Conservation (phyloP, 73 alveolate genomes). For the Effrenium voratum region DNA sequence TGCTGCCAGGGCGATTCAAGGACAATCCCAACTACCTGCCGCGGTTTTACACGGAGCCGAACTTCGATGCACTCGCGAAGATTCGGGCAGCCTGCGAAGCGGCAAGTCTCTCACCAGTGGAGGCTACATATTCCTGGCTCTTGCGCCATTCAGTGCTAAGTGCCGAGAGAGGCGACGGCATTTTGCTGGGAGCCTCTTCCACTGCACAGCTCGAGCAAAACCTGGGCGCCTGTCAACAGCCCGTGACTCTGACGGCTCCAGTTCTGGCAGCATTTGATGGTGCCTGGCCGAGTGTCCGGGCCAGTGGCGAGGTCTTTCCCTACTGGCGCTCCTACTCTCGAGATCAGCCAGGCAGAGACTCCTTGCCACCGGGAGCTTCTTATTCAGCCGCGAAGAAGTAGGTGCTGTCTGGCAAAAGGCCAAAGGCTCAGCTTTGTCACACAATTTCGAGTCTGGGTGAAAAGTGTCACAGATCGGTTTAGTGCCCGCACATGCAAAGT, state of each 20-base stretch:
- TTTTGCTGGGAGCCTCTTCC: slow-evolving; percentile 55
- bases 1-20: slow-evolving; percentile 88
- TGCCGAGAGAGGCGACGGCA: slow-evolving; percentile 68
- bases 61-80: slow-evolving; percentile 58
- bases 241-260: neutral
- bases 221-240: slow-evolving; percentile 5
- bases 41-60: slow-evolving; percentile 85
- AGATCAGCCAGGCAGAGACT: slow-evolving; percentile 78
- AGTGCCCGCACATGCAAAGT: no score
- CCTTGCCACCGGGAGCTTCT: slow-evolving; percentile 63
- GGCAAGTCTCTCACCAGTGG: slow-evolving; percentile 30
- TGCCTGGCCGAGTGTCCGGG: slow-evolving; percentile 44
- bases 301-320: slow-evolving; percentile 57
- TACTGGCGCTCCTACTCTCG: slow-evolving; percentile 80
- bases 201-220: slow-evolving; percentile 31
- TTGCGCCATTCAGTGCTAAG: slow-evolving; percentile 55
- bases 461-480: no score
- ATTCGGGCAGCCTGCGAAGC: slow-evolving; percentile 48
- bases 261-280: slow-evolving; percentile 68
- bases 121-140: slow-evolving; percentile 63
- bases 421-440: no score
- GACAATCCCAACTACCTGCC: slow-evolving; percentile 90
- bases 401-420: no score
- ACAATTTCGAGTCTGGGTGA: no score
- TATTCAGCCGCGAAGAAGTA: slow-evolving; percentile 79